phyloP scores from a whole-genome alignment of 257 asterid genomes.

The Cinchona pubescens region DNA sequence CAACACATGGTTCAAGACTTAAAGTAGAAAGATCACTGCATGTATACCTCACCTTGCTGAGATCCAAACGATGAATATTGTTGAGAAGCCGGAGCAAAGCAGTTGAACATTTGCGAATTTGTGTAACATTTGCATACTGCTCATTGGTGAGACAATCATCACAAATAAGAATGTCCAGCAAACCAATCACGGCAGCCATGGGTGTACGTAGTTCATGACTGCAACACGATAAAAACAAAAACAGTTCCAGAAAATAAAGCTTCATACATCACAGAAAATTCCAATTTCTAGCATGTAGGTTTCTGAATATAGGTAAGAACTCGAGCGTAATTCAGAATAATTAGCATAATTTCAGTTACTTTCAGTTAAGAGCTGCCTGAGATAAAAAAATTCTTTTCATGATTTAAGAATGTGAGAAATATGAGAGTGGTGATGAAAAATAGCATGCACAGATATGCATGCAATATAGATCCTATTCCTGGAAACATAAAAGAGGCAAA shows the following conservation, averaged over 20 bases:
- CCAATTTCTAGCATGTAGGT: neutral
- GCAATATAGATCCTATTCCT: neutral
- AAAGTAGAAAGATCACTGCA: neutral
- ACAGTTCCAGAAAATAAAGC: conserved; percentile 4
- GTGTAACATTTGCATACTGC: conserved; percentile 70
- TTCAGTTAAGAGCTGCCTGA: neutral
- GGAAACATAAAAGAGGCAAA: neutral
- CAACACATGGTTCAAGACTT: neutral
- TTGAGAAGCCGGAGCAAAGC: conserved; percentile 84
- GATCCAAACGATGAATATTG: conserved; percentile 92
- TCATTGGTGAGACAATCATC: conserved; percentile 78
- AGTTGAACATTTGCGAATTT: conserved; percentile 88
- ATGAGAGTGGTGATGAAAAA: no score
- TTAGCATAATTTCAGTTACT: neutral
- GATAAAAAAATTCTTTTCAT: neutral
- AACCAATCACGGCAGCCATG: conserved; percentile 97
- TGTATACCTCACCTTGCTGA: conserved; percentile 66
- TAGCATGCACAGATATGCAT: no score
- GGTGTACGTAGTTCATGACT: conserved; percentile 97
- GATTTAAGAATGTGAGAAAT: no score
- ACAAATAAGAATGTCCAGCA: conserved; percentile 79
- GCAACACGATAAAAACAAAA: conserved; percentile 20
- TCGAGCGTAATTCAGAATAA: neutral
- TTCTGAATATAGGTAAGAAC: neutral
- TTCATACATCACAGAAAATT: neutral